Base-by-base conservation (phyloP, 805 yeast genomes). In the Wickerhamiella occidentalis region DNA sequence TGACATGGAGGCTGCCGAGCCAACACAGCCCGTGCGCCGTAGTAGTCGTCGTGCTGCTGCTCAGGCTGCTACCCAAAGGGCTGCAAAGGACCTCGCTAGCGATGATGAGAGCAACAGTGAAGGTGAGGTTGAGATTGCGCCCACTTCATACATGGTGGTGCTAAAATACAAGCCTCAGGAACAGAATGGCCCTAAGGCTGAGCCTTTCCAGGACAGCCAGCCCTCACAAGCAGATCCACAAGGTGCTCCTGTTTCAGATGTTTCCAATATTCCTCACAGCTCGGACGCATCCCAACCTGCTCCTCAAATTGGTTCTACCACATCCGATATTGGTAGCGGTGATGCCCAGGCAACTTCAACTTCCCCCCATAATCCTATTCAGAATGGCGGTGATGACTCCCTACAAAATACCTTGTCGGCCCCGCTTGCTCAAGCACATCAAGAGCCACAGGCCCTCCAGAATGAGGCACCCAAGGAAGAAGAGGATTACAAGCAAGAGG, bases 31-130 rank as follows among this genome's bases (percentile, higher is more conserved):
- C 19, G 19, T 36, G 22, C 36, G 48, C 13, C 36, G 48, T 18
- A 25, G 36, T 12, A 36, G 41, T 26, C 48, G 48, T 26, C 43
- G 43, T 13, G 48, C 48, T 13, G 50, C 45, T 2, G 50, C 45
- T 1, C 35, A 18, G 18, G 42, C 19, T 2, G 49, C 45, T 7
- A 15, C 7, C 8, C 28, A 22, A 9, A 11, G 30, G 9, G 30
- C 44, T n/a, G 6, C 29, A 15, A 25, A 40, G 13, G 44, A 22
- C 12, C 12, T 23, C 13, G 44, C 44, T 3, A 33, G 38, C 11
- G 44, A 40, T 13, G 44, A 40, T 22, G 28, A 22, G n/a, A 40
- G 44, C 25, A 23, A 25, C 21, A 25, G 19, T 25, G 44, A 40
- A 12, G 42, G 42, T 19, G 42, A 38, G 26, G 42, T 38, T 38